Evolutionary conservation across 2,329 filamentous ascomycete genomes (phyloP).

Genomic region (Arachnopeziza araneosa): DNA sequence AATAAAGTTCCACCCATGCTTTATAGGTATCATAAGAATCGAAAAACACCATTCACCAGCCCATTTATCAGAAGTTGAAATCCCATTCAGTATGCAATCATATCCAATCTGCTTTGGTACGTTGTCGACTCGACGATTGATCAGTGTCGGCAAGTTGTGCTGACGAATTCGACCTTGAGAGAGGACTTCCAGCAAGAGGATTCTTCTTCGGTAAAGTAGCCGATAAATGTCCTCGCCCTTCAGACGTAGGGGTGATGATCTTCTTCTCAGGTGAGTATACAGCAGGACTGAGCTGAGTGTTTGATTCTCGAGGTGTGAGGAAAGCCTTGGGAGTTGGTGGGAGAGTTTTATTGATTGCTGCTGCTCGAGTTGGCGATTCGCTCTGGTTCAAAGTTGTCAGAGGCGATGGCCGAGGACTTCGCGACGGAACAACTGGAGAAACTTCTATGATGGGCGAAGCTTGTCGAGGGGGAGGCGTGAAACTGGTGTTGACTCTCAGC

Average conservation of each 20-base stretch:
- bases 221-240: not conserved
- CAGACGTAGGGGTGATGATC: not conserved
- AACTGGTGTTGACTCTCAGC: conserved; percentile 11
- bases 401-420: conserved; percentile 4
- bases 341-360: conserved; percentile 16
- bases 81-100: not conserved
- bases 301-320: conserved; percentile 26
- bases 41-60: not conserved
- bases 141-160: not conserved
- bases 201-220: not conserved
- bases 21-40: not conserved
- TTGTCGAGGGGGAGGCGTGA: not conserved
- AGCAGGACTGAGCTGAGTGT: conserved; percentile 39
- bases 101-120: not conserved
- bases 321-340: conserved; percentile 17
- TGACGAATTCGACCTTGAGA: not conserved
- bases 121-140: not conserved
- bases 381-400: conserved; percentile 1
- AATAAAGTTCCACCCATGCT: not conserved
- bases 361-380: conserved; percentile 3
- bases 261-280: conserved; percentile 38
- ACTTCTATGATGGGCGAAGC: not conserved
- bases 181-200: not conserved
- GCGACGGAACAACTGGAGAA: not conserved
- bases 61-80: not conserved